Percentiles rank a stretch among this genome's conserved stretches.
These are phyloP conservation scores for Clitopilus hobsonii DNA, from an alignment of 768 basidiomycete species.

Conservation along the genomic window DNA sequence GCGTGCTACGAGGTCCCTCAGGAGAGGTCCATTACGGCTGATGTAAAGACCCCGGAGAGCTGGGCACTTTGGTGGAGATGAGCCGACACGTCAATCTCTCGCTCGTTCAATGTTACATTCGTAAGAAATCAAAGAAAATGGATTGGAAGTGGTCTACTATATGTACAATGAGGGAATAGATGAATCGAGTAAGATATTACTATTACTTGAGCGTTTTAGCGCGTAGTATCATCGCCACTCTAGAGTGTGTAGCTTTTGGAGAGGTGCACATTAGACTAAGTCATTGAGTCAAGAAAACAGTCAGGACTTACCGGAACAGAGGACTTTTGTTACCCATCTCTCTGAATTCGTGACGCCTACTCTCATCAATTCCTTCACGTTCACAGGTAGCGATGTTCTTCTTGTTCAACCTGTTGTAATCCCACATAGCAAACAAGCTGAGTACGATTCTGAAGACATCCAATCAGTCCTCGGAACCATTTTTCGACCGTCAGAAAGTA, in stretches of 20 bases:
- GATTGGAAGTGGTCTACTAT: background rate
- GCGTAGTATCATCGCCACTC: background rate
- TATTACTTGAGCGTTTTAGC: background rate
- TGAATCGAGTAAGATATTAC: background rate
- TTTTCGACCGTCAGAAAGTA: background rate
- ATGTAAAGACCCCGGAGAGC: background rate
- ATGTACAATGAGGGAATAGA: background rate
- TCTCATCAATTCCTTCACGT: slow-evolving; percentile 36
- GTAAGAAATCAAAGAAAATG: background rate
- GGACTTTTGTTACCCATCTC: slow-evolving; percentile 52
- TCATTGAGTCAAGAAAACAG: background rate
- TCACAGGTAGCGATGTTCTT: slow-evolving; percentile 40
- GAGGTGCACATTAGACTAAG: too few species aligned
- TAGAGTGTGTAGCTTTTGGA: background rate
- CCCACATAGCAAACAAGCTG: slow-evolving; percentile 40
- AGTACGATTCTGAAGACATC: slow-evolving; percentile 24
- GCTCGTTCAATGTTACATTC: too few species aligned
- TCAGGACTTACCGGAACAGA: slow-evolving; percentile 40
- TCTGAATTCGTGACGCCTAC: slow-evolving; percentile 33
- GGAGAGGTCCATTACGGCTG: background rate
- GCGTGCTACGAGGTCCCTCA: background rate
- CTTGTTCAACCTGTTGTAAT: slow-evolving; percentile 45
- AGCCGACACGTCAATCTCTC: background rate
- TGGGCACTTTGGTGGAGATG: background rate
- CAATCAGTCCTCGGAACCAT: background rate